Base-by-base conservation (phyloP, 2,329 filamentous ascomycete genomes). In the Apiospora koreana region DNA sequence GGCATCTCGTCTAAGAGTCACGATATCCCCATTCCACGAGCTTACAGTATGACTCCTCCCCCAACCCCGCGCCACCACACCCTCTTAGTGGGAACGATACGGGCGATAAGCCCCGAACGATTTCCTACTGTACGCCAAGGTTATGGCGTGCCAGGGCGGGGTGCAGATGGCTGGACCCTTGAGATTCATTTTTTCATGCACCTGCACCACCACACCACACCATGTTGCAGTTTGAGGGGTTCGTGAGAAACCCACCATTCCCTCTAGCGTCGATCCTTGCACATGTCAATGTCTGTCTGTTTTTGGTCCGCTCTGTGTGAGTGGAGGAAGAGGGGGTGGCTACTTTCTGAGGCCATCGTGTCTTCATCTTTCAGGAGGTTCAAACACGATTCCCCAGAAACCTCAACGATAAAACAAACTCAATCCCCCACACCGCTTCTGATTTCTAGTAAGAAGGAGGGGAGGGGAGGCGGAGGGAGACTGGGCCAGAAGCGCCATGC, bases 131-230 rank as follows among this genome's bases (percentile, higher is more conserved):
- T 16, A 12, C 41, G 54, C 54, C 31, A 62, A 62, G 54, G 31
- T n/a, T n/a, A 38, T 62, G 18, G 54, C 54, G 31, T 62, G 54
- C 54, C 54, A 62, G 54, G 54, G 54, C 28, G 28, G 54, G 54
- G 54, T 50, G 54, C 54, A 62, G 31, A 23, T 62, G 54, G 54
- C 31, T 62, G 54, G 54, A 62, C 54, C 54, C 54, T 62, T 62
- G 10, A 31, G 31, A 35, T 38, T 31, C 21, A 18, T 31, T 16
- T n/a, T 62, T 43, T 18, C 41, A 38, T 62, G 54, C 54, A 62
- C 54, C 54, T 16, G 14, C 41, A 16, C 14, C 41, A 43, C 54
- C 54, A 21, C 50, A 35, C n/a, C 25, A 25, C 50, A 58, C 50
- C 3, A 58, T 16, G 50, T 58, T 12, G 50, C 50, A 58, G 50